Evolutionary conservation across 495 filamentous ascomycete genomes (phyloP).

Genomic region (Xylaria grammica): DNA sequence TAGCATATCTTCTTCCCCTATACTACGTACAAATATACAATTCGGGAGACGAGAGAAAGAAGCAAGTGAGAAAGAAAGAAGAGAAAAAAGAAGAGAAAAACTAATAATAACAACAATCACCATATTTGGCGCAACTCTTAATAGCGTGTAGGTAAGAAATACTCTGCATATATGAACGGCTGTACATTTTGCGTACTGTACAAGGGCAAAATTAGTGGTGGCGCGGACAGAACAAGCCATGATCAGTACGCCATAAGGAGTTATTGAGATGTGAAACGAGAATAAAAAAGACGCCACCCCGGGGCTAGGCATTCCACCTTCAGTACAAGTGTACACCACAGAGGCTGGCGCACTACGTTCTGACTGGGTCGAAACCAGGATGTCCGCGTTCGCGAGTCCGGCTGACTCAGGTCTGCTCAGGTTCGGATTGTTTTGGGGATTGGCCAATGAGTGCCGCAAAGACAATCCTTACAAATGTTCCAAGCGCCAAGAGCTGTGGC

Average conservation of each 20-base stretch:
- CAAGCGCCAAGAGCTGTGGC: constrained; percentile 12
- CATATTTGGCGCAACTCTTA: too few species aligned
- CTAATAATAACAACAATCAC: too few species aligned
- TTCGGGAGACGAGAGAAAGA: not conserved
- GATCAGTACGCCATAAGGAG: not conserved
- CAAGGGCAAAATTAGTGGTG: not conserved
- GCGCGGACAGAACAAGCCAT: not conserved
- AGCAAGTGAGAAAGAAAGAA: not conserved
- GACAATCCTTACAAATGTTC: not conserved
- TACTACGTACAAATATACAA: not conserved
- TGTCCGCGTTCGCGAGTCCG: not conserved
- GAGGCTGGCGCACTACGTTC: not conserved
- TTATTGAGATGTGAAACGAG: constrained; percentile 16
- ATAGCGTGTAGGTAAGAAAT: not conserved
- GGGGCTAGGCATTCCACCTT: not conserved
- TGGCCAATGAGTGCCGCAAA: constrained; percentile 10
- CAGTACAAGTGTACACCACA: too few species aligned
- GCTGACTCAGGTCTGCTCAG: constrained; percentile 8
- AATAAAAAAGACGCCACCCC: constrained; percentile 3
- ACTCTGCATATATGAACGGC: not conserved
- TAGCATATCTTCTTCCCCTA: not conserved
- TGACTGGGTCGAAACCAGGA: not conserved
- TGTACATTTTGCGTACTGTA: too few species aligned
- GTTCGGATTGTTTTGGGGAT: not conserved
- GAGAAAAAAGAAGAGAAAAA: too few species aligned